Percentiles rank a stretch among this genome's conserved stretches.
Evolutionary conservation across 1,284 basidiomycete genomes (phyloP).

Genomic region (Cryptococcus floricola): DNA sequence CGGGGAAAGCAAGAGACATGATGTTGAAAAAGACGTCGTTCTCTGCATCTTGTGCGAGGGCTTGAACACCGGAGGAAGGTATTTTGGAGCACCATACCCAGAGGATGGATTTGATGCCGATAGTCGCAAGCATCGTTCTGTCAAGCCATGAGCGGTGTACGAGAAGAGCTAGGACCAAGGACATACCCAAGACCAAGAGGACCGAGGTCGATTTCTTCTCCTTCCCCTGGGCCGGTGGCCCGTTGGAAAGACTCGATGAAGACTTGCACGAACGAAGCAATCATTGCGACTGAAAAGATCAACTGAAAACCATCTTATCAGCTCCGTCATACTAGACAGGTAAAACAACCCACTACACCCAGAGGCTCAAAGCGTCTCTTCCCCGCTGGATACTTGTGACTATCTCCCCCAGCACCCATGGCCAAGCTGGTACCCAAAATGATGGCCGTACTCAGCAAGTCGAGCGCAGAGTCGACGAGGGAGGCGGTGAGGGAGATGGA

Average conservation of each 20-base stretch:
- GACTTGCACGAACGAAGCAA: slow-evolving; percentile 52
- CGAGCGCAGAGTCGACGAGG: slow-evolving; percentile 56
- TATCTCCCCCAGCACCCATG: slow-evolving; percentile 43
- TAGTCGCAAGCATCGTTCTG: slow-evolving; percentile 55
- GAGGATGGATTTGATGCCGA: slow-evolving; percentile 54
- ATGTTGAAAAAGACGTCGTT: slow-evolving; percentile 57
- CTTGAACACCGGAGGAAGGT: slow-evolving; percentile 46
- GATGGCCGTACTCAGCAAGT: slow-evolving; percentile 55
- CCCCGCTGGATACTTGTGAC: slow-evolving; percentile 52
- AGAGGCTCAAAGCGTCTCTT: slow-evolving; percentile 54
- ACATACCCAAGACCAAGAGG: slow-evolving; percentile 43
- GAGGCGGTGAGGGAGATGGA: slow-evolving; percentile 58
- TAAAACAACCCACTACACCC: slow-evolving; percentile 39
- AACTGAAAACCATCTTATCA: slow-evolving; percentile 23
- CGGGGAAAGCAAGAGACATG: slow-evolving; percentile 56
- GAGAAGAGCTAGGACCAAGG: neutral
- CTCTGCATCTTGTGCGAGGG: slow-evolving; percentile 53
- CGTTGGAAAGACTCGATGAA: slow-evolving; percentile 52
- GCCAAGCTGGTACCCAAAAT: slow-evolving; percentile 48
- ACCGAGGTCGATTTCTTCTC: slow-evolving; percentile 38
- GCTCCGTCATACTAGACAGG: neutral
- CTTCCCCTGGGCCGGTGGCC: slow-evolving; percentile 34
- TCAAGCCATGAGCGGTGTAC: neutral
- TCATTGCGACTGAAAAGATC: slow-evolving; percentile 59
- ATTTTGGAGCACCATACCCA: slow-evolving; percentile 49